These are phyloP conservation scores for Arabidopsis suecica DNA, from an alignment of 345 rosid genomes.

Conservation along the genomic window DNA sequence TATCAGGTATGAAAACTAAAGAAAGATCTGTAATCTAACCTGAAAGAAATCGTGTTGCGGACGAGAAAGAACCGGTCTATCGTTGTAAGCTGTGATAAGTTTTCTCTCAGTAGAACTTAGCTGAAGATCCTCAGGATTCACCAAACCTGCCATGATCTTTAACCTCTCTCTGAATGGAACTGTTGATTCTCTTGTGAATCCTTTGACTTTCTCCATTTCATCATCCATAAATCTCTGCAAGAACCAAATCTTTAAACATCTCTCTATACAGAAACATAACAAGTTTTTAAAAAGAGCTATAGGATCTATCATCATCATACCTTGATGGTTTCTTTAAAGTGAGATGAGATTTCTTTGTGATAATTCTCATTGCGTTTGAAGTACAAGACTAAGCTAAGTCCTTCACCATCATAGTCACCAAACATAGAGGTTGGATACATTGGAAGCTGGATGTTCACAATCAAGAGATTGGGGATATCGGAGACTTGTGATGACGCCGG, in stretches of 20 bases:
- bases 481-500: conserved; percentile 42
- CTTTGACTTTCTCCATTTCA: conserved; percentile 73
- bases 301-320: conserved; percentile 44
- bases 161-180: conserved; percentile 83
- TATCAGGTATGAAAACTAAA: neutral
- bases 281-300: no score
- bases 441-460: conserved; percentile 83
- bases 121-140: conserved; percentile 78
- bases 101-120: conserved; percentile 72
- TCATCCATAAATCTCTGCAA: conserved; percentile 70
- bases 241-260: neutral
- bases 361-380: conserved; percentile 65
- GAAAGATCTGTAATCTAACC: conserved; percentile 46
- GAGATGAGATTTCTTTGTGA: conserved; percentile 60
- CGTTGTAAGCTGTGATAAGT: conserved; percentile 72
- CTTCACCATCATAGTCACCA: conserved; percentile 76
- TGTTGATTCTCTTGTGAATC: conserved; percentile 61
- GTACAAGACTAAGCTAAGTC: conserved; percentile 82
- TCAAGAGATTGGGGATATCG: conserved; percentile 59
- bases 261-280: conserved; percentile 12
- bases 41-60: conserved; percentile 78
- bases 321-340: conserved; percentile 73
- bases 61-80: conserved; percentile 83
- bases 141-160: conserved; percentile 71
- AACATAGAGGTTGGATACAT: conserved; percentile 76